Conservation (phyloP, 352 stramenopile genomes). For the Phytophthora tubulina region DNA sequence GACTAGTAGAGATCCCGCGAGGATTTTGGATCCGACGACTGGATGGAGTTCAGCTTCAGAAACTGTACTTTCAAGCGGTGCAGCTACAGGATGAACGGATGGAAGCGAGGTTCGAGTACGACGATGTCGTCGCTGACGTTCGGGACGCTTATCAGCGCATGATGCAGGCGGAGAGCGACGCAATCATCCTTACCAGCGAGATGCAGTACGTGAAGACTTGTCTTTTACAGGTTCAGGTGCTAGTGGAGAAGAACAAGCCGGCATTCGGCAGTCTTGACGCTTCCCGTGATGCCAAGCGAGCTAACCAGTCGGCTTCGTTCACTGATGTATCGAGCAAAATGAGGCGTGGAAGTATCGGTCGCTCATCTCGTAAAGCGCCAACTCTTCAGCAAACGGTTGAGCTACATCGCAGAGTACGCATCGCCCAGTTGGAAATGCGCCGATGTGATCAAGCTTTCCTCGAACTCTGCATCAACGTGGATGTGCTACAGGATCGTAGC, state of each 20-base stretch:
- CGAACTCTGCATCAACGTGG: constrained; percentile 62
- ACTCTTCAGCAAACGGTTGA: constrained; percentile 54
- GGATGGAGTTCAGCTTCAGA: constrained; percentile 51
- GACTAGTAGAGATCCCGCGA: constrained; percentile 68
- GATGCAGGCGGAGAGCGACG: constrained; percentile 58
- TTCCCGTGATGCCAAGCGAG: neutral
- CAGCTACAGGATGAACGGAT: constrained; percentile 74
- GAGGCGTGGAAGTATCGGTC: constrained; percentile 22
- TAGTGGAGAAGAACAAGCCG: constrained; percentile 45
- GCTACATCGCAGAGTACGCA: constrained; percentile 59
- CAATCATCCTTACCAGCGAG: constrained; percentile 73
- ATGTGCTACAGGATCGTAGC: constrained; percentile 43
- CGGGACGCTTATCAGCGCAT: constrained; percentile 53
- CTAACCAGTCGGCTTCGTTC: constrained; percentile 13
- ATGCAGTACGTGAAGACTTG: constrained; percentile 74
- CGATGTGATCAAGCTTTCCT: constrained; percentile 69
- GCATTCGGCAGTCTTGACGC: constrained; percentile 25
- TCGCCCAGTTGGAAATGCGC: constrained; percentile 51
- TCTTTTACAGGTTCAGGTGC: constrained; percentile 42
- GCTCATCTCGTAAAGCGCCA: constrained; percentile 37
- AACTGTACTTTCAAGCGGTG: constrained; percentile 62
- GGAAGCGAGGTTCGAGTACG: constrained; percentile 68
- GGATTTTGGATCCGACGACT: constrained; percentile 55
- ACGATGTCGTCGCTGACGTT: constrained; percentile 60
- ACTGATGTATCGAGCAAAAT: constrained; percentile 24